These are phyloP conservation scores for Ophiostoma populinum DNA, from an alignment of 2,329 filamentous ascomycete species.

Conservation along the genomic window DNA sequence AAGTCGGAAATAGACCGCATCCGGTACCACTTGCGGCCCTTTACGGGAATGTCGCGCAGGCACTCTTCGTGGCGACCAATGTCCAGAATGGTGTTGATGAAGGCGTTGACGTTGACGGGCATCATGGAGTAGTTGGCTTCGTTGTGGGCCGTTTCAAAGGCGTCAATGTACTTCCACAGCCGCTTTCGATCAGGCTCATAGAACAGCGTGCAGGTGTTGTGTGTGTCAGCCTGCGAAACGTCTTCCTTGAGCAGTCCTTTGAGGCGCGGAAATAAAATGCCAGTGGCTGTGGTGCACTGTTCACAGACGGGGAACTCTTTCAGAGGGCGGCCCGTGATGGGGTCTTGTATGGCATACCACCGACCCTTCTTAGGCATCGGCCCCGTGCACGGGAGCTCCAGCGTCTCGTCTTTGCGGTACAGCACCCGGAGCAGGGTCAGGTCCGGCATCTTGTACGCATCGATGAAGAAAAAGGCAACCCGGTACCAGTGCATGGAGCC, in stretches of 20 bases:
- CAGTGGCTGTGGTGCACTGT: constrained; percentile 54
- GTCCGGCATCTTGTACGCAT: constrained; percentile 50
- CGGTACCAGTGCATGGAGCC: constrained; percentile 63
- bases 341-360: constrained; percentile 65
- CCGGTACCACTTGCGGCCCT: constrained; percentile 56
- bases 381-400: constrained; percentile 40
- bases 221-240: constrained; percentile 26
- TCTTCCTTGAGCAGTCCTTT: constrained; percentile 45
- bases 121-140: constrained; percentile 25
- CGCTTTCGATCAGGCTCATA: constrained; percentile 32
- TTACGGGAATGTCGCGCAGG: constrained; percentile 40
- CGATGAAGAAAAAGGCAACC: constrained; percentile 65
- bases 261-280: constrained; percentile 57
- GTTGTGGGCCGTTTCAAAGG: constrained; percentile 40
- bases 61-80: constrained; percentile 46
- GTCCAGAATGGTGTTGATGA: constrained; percentile 46
- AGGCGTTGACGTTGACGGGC: constrained; percentile 37
- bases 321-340: constrained; percentile 43
- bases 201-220: constrained; percentile 51
- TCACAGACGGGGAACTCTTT: constrained; percentile 60
- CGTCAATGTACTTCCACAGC: constrained; percentile 42
- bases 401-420: constrained; percentile 38
- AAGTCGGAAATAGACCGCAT: constrained; percentile 61
- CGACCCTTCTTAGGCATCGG: constrained; percentile 35
- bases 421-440: constrained; percentile 54